A percentile compares a stretch with the other conserved stretches of the same genome.
phyloP scores from a whole-genome alignment of 768 basidiomycete species.

The Hortiboletus campestris region DNA sequence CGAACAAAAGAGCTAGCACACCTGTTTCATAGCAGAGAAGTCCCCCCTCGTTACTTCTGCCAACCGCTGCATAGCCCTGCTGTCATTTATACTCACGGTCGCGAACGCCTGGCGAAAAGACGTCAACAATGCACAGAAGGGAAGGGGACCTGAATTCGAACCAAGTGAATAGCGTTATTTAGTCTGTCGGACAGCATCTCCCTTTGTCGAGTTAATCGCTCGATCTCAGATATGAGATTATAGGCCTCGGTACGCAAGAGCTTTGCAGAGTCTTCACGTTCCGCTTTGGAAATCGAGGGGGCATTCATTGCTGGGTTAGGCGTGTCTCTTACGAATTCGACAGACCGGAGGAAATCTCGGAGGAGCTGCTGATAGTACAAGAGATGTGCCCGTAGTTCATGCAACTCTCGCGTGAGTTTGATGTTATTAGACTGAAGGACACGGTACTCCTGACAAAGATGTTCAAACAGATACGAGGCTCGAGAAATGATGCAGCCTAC shows the following conservation, averaged over 20 bases:
- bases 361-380: slow-evolving; percentile 54
- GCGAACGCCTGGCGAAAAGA: slow-evolving; percentile 46
- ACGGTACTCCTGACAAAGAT: slow-evolving; percentile 39
- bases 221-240: slow-evolving; percentile 48
- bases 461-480: not conserved
- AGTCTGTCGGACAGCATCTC: slow-evolving; percentile 23
- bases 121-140: not conserved
- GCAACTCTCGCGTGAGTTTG: slow-evolving; percentile 52
- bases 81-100: slow-evolving; percentile 52
- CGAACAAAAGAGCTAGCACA: not conserved
- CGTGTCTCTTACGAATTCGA: slow-evolving; percentile 47
- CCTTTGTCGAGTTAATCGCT: slow-evolving; percentile 38
- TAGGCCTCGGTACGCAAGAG: slow-evolving; percentile 39
- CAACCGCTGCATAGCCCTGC: slow-evolving; percentile 15
- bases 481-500: slow-evolving; percentile 26
- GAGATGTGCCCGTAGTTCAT: slow-evolving; percentile 53
- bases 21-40: slow-evolving; percentile 21
- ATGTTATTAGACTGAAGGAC: slow-evolving; percentile 42
- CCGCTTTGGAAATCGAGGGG: slow-evolving; percentile 9
- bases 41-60: slow-evolving; percentile 3
- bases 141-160: slow-evolving; percentile 7
- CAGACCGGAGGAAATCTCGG: slow-evolving; percentile 51
- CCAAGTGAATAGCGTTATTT: slow-evolving; percentile 25
- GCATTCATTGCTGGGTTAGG: slow-evolving; percentile 49
- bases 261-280: slow-evolving; percentile 28